phyloP scores from a whole-genome alignment of 805 yeast species.

The Saturnispora zaruensis region DNA sequence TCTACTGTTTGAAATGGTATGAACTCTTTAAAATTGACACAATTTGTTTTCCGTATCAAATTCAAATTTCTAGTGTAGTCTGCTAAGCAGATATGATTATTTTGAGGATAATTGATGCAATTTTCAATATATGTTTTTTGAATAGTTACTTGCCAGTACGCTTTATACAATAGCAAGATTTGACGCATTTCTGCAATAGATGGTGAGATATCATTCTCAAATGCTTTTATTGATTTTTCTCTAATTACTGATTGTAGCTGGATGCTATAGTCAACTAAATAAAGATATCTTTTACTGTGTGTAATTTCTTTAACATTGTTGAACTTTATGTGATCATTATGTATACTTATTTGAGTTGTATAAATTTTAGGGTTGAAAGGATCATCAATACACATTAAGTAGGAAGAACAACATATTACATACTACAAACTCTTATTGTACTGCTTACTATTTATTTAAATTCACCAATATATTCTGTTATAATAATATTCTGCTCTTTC shows the following conservation, averaged over 20 bases:
- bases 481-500: background rate
- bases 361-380: background rate
- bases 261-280: background rate
- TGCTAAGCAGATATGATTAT: background rate
- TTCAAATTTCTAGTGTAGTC: background rate
- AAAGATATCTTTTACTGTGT: background rate
- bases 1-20: background rate
- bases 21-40: background rate
- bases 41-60: background rate
- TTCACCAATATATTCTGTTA: no score
- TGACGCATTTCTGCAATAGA: background rate
- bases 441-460: no score
- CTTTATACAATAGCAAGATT: background rate
- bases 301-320: background rate
- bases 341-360: background rate
- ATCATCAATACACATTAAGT: background rate
- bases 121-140: background rate
- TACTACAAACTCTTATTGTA: no score
- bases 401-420: no score
- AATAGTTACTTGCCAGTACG: background rate
- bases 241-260: background rate
- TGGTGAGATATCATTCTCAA: background rate
- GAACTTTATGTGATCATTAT: background rate
- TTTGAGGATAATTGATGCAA: background rate
- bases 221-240: background rate